Evolutionary conservation across 164 flowering plant species (phyloP), one percentile per base, ranked within the genome.

Genomic region (Berberis thunbergii): DNA sequence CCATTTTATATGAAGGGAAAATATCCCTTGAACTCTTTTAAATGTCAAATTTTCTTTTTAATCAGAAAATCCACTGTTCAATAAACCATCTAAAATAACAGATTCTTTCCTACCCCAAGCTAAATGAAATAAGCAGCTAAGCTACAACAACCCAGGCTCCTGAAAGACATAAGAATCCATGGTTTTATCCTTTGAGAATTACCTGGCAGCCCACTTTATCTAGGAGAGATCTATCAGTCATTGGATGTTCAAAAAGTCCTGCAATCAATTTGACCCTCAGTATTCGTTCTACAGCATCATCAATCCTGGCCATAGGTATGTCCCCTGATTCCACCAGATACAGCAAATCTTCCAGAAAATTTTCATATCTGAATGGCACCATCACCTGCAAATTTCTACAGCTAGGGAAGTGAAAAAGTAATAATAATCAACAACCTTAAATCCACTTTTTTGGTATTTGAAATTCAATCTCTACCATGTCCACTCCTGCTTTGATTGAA

Each of bases 201-300:
- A 87, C 94, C 90, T 83, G 80, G 81, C 94, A 88, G 60, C 95
- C 94, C 67, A 89, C 92, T 7, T 10, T 54, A 65, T 82, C 82
- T n/a, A 86, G 70, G 69, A 89, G 72, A 59, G 96, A 83, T 74
- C 85, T 79, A 70, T 89, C 89, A 58, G 77, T 52, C 48, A 81
- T 72, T 9, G 95, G 96, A 71, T 80, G 66, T 67, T 91, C 96
- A 75, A 89, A 91, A 68, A 91, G 75, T 64, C 90, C 95, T 40
- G 89, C 69, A 56, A 72, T 76, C 60, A 91, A 91, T 75, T 91
- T 91, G 54, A 91, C 96, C 73, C 95, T 78, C 62, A 91, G 75
- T 62, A 91, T 84, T 44, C 98, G 69, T 72, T 81, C 90, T 39
- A 91, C 98, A 58, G 96, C 96, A 74, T 91, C 98, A 72, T 91